A percentile compares a stretch with the other conserved stretches of the same genome.
phyloP scores from a whole-genome alignment of 2,329 filamentous ascomycete species.

The Xylariaceae sp. region DNA sequence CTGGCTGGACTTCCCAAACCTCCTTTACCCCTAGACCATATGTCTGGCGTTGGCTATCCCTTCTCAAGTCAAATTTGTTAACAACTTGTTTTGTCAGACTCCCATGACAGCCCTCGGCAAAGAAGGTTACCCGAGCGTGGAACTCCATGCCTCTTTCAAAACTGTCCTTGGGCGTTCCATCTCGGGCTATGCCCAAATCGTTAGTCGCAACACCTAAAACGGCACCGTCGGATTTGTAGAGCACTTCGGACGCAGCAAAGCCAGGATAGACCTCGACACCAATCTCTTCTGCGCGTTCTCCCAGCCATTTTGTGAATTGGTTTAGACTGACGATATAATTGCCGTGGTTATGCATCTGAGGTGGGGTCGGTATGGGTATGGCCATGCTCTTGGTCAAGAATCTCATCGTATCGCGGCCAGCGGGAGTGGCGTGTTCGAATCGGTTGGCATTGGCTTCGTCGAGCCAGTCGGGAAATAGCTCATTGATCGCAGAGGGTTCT shows the following conservation, averaged over 20 bases:
- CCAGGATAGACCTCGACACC: slow-evolving; percentile 96
- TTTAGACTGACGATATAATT: slow-evolving; percentile 98
- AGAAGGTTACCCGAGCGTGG: slow-evolving; percentile 86
- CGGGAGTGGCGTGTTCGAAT: slow-evolving; percentile 86
- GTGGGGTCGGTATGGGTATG: slow-evolving; percentile 82
- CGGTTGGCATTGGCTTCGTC: slow-evolving; percentile 83
- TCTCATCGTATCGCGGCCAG: slow-evolving; percentile 83
- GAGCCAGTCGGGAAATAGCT: slow-evolving; percentile 93
- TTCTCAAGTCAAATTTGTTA: slow-evolving; percentile 88
- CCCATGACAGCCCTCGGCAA: slow-evolving; percentile 94
- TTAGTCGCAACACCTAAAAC: slow-evolving; percentile 96
- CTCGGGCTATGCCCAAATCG: slow-evolving; percentile 80
- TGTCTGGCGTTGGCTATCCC: slow-evolving; percentile 90
- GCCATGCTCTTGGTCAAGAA: slow-evolving; percentile 83
- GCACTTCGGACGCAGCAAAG: slow-evolving; percentile 89
- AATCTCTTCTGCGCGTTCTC: slow-evolving; percentile 92
- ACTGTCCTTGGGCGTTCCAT: slow-evolving; percentile 82
- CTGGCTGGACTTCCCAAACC: slow-evolving; percentile 93
- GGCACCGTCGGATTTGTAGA: slow-evolving; percentile 84
- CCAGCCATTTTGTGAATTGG: slow-evolving; percentile 93
- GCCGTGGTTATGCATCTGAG: slow-evolving; percentile 97
- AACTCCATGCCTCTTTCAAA: slow-evolving; percentile 99
- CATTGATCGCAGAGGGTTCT: slow-evolving; percentile 83
- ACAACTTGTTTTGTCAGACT: slow-evolving; percentile 93
- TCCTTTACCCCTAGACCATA: slow-evolving; percentile 96